phyloP scores from a whole-genome alignment of 352 stramenopile species.

The Pythium myriotylum region DNA sequence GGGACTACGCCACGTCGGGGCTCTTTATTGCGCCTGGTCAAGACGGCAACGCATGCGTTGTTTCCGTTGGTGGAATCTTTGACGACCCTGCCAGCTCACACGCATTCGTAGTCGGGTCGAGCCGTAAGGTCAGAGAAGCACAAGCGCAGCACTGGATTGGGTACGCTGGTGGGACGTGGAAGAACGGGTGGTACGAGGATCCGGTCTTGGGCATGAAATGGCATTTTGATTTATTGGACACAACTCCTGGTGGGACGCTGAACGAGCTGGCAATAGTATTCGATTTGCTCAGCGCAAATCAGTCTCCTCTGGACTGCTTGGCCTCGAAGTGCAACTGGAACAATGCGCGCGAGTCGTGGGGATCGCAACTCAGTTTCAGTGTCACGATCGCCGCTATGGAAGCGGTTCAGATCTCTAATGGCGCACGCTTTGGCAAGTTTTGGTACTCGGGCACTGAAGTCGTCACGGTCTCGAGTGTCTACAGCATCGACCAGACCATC shows the following conservation, averaged over 20 bases:
- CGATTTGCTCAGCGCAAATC: slow-evolving; percentile 1
- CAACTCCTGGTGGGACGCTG: not conserved
- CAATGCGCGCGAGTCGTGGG: slow-evolving; percentile 18
- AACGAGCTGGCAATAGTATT: slow-evolving; percentile 18
- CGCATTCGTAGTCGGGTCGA: not conserved
- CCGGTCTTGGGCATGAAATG: not conserved
- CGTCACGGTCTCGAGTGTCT: slow-evolving; percentile 18
- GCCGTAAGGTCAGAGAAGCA: slow-evolving; percentile 10
- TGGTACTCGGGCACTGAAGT: slow-evolving; percentile 10
- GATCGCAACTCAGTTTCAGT: not conserved
- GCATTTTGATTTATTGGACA: slow-evolving; percentile 24
- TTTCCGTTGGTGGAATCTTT: slow-evolving; percentile 16
- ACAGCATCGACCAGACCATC: slow-evolving; percentile 29
- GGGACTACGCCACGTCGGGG: slow-evolving; percentile 14
- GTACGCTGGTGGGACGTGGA: slow-evolving; percentile 24
- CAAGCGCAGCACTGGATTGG: slow-evolving; percentile 22
- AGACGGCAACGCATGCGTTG: slow-evolving; percentile 28
- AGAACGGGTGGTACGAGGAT: slow-evolving; percentile 35
- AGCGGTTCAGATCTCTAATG: slow-evolving; percentile 23
- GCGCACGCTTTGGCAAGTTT: slow-evolving; percentile 24
- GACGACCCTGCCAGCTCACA: not conserved
- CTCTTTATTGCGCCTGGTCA: slow-evolving; percentile 17
- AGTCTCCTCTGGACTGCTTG: not conserved
- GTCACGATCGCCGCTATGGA: not conserved
- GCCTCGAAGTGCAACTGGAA: not conserved